These are phyloP conservation scores for Rutidosis leptorrhynchoides DNA, from an alignment of 129 eudicot genomes.

Conservation along the genomic window DNA sequence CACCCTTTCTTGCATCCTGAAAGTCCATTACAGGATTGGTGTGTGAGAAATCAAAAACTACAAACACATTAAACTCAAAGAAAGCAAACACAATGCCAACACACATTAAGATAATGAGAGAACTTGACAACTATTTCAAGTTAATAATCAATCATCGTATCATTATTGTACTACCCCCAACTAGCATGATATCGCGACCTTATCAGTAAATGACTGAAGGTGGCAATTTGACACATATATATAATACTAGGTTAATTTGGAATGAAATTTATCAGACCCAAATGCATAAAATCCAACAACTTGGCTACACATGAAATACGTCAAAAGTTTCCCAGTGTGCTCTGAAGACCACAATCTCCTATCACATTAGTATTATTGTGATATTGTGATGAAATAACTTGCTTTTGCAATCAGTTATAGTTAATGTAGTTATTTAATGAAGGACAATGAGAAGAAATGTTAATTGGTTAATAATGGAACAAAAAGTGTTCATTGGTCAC, in stretches of 20 bases:
- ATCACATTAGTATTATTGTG: background rate
- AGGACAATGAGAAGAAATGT: background rate
- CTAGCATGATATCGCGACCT: background rate
- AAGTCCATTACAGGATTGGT: conserved; percentile 20
- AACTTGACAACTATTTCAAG: background rate
- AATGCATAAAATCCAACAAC: background rate
- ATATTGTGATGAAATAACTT: background rate
- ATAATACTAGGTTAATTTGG: background rate
- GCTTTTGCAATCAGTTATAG: background rate
- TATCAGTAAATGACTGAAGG: background rate
- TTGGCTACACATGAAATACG: background rate
- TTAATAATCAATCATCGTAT: background rate
- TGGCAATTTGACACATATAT: background rate
- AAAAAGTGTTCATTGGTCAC: background rate
- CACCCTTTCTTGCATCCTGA: conserved; percentile 98
- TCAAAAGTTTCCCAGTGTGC: background rate
- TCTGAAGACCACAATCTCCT: background rate
- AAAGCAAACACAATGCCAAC: conserved; percentile 5
- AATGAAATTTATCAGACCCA: background rate
- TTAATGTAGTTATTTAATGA: background rate
- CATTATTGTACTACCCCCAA: background rate
- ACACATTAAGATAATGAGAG: background rate
- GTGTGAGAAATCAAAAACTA: conserved; percentile 14
- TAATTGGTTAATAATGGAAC: background rate
- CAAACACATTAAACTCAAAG: conserved; percentile 6